A percentile compares a stretch with the other conserved stretches of the same genome.
phyloP scores from a whole-genome alignment of 1,139 yeast species.

The Taphrina populina region DNA sequence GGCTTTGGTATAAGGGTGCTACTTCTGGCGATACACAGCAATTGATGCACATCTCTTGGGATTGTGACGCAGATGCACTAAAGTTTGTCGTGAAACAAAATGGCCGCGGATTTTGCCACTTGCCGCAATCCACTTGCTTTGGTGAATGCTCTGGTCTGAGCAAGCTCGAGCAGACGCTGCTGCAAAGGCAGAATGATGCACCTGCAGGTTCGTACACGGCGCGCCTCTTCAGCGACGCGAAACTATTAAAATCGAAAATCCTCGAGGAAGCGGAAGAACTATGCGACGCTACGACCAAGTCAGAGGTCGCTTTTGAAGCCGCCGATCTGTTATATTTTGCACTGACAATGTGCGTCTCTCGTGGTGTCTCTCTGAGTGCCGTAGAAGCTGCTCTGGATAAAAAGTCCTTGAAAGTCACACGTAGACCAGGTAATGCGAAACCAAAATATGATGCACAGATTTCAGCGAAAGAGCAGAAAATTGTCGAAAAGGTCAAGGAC shows the following conservation, averaged over 20 bases:
- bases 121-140: slow-evolving; percentile 77
- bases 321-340: slow-evolving; percentile 94
- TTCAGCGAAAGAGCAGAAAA: slow-evolving; percentile 16
- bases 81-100: slow-evolving; percentile 79
- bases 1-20: slow-evolving; percentile 93
- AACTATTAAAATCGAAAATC: slow-evolving; percentile 76
- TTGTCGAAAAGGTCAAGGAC: slow-evolving; percentile 19
- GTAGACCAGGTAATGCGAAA: slow-evolving; percentile 96
- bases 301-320: slow-evolving; percentile 84
- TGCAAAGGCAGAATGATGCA: slow-evolving; percentile 54
- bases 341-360: slow-evolving; percentile 76
- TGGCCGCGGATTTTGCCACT: slow-evolving; percentile 91
- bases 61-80: slow-evolving; percentile 90
- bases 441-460: slow-evolving; percentile 51
- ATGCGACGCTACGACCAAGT: slow-evolving; percentile 68
- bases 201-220: slow-evolving; percentile 92
- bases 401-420: slow-evolving; percentile 79
- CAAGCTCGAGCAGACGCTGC: slow-evolving; percentile 65
- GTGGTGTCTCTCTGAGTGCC: slow-evolving; percentile 75
- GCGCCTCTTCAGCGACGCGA: slow-evolving; percentile 75
- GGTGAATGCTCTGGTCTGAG: slow-evolving; percentile 59
- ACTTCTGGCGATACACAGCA: slow-evolving; percentile 92
- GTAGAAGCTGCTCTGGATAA: slow-evolving; percentile 80
- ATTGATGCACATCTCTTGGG: slow-evolving; percentile 63
- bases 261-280: slow-evolving; percentile 96